These are phyloP conservation scores for Beauveria caledonica DNA, from an alignment of 2,329 filamentous ascomycete species.

Conservation along the genomic window DNA sequence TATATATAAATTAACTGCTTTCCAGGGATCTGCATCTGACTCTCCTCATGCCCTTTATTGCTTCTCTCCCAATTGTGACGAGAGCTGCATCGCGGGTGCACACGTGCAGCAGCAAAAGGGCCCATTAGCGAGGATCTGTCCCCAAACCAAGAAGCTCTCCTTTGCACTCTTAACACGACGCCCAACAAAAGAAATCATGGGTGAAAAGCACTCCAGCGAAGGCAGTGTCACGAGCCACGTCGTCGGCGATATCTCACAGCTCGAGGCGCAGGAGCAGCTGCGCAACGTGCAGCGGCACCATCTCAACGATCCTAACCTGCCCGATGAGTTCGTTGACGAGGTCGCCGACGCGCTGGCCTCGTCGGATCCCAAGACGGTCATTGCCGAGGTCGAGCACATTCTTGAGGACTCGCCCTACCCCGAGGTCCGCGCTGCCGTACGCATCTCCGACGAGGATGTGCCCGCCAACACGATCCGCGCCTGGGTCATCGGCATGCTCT, in stretches of 20 bases:
- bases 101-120: not conserved
- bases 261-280: conserved; percentile 14
- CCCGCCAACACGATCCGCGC: conserved; percentile 30
- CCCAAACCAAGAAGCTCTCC: not conserved
- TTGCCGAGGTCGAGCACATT: conserved; percentile 75
- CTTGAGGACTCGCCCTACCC: conserved; percentile 12
- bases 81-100: not conserved
- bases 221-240: not conserved
- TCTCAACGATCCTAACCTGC: conserved; percentile 39
- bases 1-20: not conserved
- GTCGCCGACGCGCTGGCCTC: conserved; percentile 41
- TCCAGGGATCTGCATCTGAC: not conserved
- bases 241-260: conserved; percentile 4
- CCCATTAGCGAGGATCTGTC: not conserved
- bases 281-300: conserved; percentile 34
- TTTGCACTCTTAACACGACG: not conserved
- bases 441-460: conserved; percentile 9
- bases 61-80: not conserved
- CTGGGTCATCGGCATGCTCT: conserved; percentile 36
- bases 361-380: conserved; percentile 47
- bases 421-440: conserved; percentile 11
- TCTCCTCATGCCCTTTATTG: not conserved
- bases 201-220: not conserved
- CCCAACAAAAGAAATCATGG: not conserved
- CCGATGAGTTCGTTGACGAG: conserved; percentile 48